Percentiles rank a stretch among this genome's conserved stretches.
phyloP scores from a whole-genome alignment of 2,329 filamentous ascomycete genomes.

The Xylariales sp. region DNA sequence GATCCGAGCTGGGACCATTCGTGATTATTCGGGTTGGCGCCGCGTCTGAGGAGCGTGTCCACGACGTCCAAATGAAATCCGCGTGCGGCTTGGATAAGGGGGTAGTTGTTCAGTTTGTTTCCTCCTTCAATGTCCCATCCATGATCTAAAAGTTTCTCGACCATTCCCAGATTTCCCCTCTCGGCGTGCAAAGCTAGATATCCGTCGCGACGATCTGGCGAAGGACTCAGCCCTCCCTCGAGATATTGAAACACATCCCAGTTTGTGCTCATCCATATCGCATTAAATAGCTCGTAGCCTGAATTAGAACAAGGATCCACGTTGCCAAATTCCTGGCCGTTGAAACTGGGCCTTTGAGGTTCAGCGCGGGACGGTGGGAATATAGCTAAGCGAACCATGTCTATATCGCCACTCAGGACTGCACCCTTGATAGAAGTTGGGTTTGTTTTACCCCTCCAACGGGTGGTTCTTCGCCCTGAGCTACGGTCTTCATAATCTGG shows the following conservation, averaged over 20 bases:
- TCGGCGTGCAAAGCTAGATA: background rate
- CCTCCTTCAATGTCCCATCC: background rate
- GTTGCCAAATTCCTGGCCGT: background rate
- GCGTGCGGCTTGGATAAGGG: background rate
- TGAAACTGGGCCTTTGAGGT: background rate
- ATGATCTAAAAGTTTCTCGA: background rate
- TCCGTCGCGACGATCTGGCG: too few relatives aligned
- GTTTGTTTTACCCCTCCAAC: too few relatives aligned
- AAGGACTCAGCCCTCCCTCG: background rate
- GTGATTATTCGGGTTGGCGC: background rate
- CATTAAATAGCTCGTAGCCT: background rate
- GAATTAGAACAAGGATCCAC: background rate
- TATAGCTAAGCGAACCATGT: conserved; percentile 1
- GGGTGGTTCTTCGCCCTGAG: too few relatives aligned
- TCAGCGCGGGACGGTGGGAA: background rate
- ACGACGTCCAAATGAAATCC: background rate
- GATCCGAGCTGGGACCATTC: background rate
- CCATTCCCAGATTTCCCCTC: background rate
- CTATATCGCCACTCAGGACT: background rate
- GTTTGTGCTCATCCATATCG: background rate
- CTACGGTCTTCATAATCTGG: background rate
- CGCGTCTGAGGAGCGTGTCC: background rate
- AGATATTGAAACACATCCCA: background rate
- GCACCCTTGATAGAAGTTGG: background rate
- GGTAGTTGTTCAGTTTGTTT: background rate